Evolutionary conservation across 257 asterid genomes (phyloP).

Genomic region (Solanum acaule): DNA sequence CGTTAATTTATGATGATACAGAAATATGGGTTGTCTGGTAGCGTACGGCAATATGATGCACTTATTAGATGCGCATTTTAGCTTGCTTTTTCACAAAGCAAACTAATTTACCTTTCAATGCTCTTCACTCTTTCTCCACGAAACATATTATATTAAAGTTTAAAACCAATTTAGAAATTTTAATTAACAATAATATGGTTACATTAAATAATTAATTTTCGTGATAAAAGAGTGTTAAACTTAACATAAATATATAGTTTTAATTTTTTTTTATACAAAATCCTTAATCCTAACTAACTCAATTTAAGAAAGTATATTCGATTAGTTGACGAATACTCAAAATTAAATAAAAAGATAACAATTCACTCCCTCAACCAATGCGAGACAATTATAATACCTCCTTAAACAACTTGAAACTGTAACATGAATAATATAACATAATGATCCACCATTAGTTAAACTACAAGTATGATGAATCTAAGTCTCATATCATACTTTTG

Average conservation of each 20-base stretch:
- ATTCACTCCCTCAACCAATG: not conserved
- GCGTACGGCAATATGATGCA: conserved; percentile 22
- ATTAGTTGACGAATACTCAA: not conserved
- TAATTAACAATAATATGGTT: not conserved
- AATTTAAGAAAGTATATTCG: not conserved
- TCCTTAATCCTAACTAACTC: not conserved
- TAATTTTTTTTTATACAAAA: not conserved
- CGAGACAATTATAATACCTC: not conserved
- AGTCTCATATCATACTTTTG: no score
- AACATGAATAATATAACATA: not conserved
- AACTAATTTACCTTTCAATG: not conserved
- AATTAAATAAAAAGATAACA: not conserved
- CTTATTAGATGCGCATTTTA: conserved; percentile 10
- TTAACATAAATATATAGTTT: not conserved
- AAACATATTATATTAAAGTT: not conserved
- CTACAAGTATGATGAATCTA: not conserved
- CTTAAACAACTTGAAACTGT: not conserved
- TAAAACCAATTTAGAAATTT: not conserved
- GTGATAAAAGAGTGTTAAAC: not conserved
- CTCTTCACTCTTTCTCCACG: not conserved
- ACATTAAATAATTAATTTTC: not conserved
- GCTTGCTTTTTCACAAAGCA: conserved; percentile 17
- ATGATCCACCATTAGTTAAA: not conserved
- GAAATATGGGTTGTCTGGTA: conserved; percentile 22
- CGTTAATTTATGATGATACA: conserved; percentile 24